Percentiles rank a stretch among this genome's conserved stretches.
These are phyloP conservation scores for Trichoderma atrobrunneum DNA, from an alignment of 2,329 filamentous ascomycete species.

Conservation along the genomic window DNA sequence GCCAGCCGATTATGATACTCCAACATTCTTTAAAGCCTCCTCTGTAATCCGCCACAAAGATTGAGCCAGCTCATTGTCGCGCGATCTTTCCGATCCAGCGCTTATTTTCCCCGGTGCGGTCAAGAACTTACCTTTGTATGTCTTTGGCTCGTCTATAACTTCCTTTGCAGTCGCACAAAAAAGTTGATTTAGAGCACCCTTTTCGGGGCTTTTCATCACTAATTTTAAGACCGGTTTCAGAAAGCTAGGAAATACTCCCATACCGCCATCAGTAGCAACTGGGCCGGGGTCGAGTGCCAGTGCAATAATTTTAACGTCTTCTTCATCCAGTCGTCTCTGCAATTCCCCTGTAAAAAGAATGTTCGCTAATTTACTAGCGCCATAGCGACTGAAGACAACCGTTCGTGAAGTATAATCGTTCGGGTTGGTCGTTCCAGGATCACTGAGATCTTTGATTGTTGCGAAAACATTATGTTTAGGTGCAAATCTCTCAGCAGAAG, in stretches of 20 bases:
- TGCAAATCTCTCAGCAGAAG: background rate
- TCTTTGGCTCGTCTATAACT: background rate
- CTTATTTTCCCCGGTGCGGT: background rate
- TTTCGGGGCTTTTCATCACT: conserved; percentile 1
- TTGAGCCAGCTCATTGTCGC: background rate
- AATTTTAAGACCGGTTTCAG: background rate
- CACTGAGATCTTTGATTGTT: background rate
- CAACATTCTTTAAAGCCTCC: background rate
- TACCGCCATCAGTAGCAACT: background rate
- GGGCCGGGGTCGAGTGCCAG: background rate
- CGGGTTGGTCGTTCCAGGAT: background rate
- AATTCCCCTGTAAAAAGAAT: background rate
- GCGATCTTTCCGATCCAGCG: background rate
- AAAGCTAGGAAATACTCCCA: background rate
- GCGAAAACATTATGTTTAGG: background rate
- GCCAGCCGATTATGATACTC: background rate
- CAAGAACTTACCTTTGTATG: background rate
- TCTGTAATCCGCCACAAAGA: background rate
- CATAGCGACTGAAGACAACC: background rate
- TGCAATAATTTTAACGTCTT: background rate
- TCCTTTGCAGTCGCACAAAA: background rate
- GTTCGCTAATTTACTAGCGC: background rate
- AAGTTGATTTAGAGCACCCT: background rate
- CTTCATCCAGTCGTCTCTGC: background rate
- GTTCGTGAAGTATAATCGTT: background rate